phyloP scores from a whole-genome alignment of 1,139 yeast genomes.

The Saccharomyces hybrid region DNA sequence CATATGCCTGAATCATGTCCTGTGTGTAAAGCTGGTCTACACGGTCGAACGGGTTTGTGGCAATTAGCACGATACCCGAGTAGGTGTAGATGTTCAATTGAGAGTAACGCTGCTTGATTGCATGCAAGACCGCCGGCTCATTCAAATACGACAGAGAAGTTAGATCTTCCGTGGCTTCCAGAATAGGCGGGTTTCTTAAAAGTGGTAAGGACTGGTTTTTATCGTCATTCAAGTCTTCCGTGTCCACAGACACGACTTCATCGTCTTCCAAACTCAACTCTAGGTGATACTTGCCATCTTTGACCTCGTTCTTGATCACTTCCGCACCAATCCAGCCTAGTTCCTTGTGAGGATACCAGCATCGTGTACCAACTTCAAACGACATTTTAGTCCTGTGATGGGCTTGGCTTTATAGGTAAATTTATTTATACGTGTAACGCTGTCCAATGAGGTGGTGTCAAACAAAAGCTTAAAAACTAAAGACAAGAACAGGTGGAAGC shows the following conservation, averaged over 20 bases:
- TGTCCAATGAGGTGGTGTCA: neutral
- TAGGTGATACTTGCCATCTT: slow-evolving; percentile 47
- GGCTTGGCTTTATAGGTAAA: too few species aligned
- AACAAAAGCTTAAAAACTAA: neutral
- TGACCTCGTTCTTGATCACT: slow-evolving; percentile 49
- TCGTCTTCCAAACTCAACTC: slow-evolving; percentile 59
- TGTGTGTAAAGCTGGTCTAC: slow-evolving; percentile 62
- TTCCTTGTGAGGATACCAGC: slow-evolving; percentile 89
- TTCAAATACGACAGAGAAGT: slow-evolving; percentile 88
- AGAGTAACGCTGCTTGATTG: slow-evolving; percentile 86
- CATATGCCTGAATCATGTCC: slow-evolving; percentile 93
- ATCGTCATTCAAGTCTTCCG: slow-evolving; percentile 37
- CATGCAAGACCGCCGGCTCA: slow-evolving; percentile 94
- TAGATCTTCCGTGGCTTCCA: slow-evolving; percentile 78
- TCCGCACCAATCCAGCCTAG: slow-evolving; percentile 92
- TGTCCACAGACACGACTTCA: slow-evolving; percentile 48
- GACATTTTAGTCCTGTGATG: slow-evolving; percentile 14
- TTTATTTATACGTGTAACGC: neutral
- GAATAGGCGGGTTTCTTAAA: slow-evolving; percentile 84
- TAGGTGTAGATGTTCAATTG: slow-evolving; percentile 92
- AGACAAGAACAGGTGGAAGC: neutral
- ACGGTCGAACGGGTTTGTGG: slow-evolving; percentile 92
- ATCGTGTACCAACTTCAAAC: slow-evolving; percentile 44
- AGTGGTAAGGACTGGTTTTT: slow-evolving; percentile 47
- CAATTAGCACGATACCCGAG: slow-evolving; percentile 95